Percentiles rank a stretch among this genome's conserved stretches.
phyloP scores from a whole-genome alignment of 768 basidiomycete genomes.

The Calocera cornea region DNA sequence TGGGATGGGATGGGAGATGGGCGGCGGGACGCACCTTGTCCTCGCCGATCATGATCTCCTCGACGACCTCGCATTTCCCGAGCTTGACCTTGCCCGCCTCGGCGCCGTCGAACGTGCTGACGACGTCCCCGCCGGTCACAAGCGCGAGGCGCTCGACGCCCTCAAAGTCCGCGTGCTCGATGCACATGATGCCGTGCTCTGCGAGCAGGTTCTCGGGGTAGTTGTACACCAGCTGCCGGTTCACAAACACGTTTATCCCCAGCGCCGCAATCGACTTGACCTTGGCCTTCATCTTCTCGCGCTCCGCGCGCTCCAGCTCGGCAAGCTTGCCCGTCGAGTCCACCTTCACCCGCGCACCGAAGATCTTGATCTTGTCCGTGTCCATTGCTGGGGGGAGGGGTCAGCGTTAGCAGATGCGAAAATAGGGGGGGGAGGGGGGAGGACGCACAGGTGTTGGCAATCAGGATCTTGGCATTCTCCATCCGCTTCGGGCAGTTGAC shows the following conservation, averaged over 20 bases:
- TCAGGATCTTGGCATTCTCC: conserved; percentile 89
- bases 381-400: conserved; percentile 88
- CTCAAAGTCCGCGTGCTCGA: conserved; percentile 98
- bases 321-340: conserved; percentile 94
- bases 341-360: conserved; percentile 90
- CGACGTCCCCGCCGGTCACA: conserved; percentile 96
- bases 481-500: conserved; percentile 89
- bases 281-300: conserved; percentile 99
- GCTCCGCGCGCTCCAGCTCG: conserved; percentile 92
- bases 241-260: conserved; percentile 94
- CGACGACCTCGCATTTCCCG: conserved; percentile 85
- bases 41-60: conserved; percentile 99
- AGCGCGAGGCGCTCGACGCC: conserved; percentile 92
- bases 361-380: conserved; percentile 99
- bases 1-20: background rate
- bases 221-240: conserved; percentile 98
- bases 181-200: conserved; percentile 87
- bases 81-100: conserved; percentile 66
- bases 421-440: background rate
- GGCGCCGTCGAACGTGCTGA: conserved; percentile 85
- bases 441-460: conserved; percentile 88
- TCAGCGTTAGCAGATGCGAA: background rate
- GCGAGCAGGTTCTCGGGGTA: conserved; percentile 93
- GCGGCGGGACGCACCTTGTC: conserved; percentile 59
- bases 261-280: conserved; percentile 87